Evolutionary conservation across 2,329 filamentous ascomycete genomes (phyloP).

Genomic region (Scytalidium sp.): DNA sequence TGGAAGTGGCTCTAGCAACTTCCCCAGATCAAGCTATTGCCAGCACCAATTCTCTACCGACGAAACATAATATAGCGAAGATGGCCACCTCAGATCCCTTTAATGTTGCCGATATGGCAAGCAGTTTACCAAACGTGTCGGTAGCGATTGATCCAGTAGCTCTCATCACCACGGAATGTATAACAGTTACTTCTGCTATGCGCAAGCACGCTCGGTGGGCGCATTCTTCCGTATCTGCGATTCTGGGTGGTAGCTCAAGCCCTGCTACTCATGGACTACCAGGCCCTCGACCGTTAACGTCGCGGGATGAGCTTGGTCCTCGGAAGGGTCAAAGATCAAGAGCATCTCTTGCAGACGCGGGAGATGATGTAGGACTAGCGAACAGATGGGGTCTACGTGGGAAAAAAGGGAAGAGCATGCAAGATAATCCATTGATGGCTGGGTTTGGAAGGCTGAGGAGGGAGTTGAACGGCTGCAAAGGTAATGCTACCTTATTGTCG

Average conservation of each 20-base stretch:
- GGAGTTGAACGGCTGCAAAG: constrained; percentile 82
- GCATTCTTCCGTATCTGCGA: constrained; percentile 93
- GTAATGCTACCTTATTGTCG: constrained; percentile 37
- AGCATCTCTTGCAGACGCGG: constrained; percentile 34
- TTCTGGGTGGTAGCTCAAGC: constrained; percentile 70
- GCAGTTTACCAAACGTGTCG: constrained; percentile 46
- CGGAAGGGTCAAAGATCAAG: constrained; percentile 19
- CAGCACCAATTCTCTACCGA: background rate
- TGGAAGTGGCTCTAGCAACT: constrained; percentile 8
- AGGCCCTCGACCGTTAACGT: constrained; percentile 45
- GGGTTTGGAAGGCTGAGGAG: constrained; percentile 87
- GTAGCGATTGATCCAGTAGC: constrained; percentile 90
- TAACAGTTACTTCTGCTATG: constrained; percentile 96
- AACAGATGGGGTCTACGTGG: constrained; percentile 92
- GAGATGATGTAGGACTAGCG: constrained; percentile 57
- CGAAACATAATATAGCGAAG: constrained; percentile 1
- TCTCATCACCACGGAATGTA: constrained; percentile 96
- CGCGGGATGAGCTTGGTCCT: constrained; percentile 21
- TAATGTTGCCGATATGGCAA: constrained; percentile 16
- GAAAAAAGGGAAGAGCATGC: constrained; percentile 95
- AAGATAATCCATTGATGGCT: constrained; percentile 94
- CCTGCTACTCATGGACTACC: constrained; percentile 31
- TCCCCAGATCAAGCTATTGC: background rate
- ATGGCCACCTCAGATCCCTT: background rate
- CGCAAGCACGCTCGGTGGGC: constrained; percentile 96